These are phyloP conservation scores for Aspergillus wentii DNA, from an alignment of 495 filamentous ascomycete species.

Conservation along the genomic window DNA sequence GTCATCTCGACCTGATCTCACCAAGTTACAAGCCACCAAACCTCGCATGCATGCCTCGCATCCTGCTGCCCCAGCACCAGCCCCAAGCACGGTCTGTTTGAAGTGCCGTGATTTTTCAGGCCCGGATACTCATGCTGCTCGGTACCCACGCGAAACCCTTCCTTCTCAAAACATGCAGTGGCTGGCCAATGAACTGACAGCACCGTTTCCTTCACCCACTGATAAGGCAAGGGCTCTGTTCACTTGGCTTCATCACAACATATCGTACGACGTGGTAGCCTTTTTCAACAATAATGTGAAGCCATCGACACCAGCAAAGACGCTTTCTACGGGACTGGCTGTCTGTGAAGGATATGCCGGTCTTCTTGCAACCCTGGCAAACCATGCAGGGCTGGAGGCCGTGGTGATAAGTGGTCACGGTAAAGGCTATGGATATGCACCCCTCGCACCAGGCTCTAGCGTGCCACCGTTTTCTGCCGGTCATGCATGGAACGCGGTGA, in stretches of 20 bases:
- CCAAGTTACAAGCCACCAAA: slow-evolving; percentile 50
- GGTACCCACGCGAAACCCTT: slow-evolving; percentile 64
- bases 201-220: slow-evolving; percentile 72
- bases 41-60: slow-evolving; percentile 31
- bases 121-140: slow-evolving; percentile 73
- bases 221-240: slow-evolving; percentile 93
- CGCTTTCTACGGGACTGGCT: slow-evolving; percentile 67
- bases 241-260: slow-evolving; percentile 92
- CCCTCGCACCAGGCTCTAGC: slow-evolving; percentile 48
- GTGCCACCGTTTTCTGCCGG: slow-evolving; percentile 54
- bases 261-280: slow-evolving; percentile 71
- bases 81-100: slow-evolving; percentile 53
- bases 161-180: slow-evolving; percentile 60
- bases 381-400: slow-evolving; percentile 65
- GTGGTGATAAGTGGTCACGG: slow-evolving; percentile 73
- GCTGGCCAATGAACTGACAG: slow-evolving; percentile 71
- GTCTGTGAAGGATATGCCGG: slow-evolving; percentile 91
- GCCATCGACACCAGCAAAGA: slow-evolving; percentile 60
- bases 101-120: slow-evolving; percentile 82
- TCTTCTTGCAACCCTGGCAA: slow-evolving; percentile 71
- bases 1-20: slow-evolving; percentile 54
- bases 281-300: slow-evolving; percentile 70
- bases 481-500: slow-evolving; percentile 93
- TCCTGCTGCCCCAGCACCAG: slow-evolving; percentile 8
- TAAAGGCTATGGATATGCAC: slow-evolving; percentile 72